phyloP scores from a whole-genome alignment of 805 yeast genomes.

The Jamesozyma jinghongensis region DNA sequence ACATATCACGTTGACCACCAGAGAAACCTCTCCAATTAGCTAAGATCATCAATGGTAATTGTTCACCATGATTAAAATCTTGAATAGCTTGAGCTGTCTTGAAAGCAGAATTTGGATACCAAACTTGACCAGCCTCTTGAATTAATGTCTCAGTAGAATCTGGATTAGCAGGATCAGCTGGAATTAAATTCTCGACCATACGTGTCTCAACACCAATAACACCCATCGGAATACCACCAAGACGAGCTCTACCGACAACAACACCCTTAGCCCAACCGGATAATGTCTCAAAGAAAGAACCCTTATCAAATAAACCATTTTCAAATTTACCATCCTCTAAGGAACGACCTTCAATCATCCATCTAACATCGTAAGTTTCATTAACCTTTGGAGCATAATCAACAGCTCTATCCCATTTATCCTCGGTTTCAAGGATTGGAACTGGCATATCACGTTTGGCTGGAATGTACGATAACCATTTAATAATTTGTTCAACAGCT shows the following conservation, averaged over 20 bases:
- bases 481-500: conserved; percentile 89
- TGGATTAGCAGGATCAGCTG: conserved; percentile 99
- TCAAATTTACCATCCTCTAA: conserved; percentile 53
- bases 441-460: conserved; percentile 83
- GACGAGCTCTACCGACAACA: conserved; percentile 96
- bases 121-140: conserved; percentile 98
- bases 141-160: conserved; percentile 78
- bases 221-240: conserved; percentile 99
- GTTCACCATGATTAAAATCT: conserved; percentile 97
- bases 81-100: conserved; percentile 98
- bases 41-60: conserved; percentile 90
- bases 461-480: conserved; percentile 94
- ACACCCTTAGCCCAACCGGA: conserved; percentile 99
- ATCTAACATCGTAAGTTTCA: conserved; percentile 82
- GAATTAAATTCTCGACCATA: conserved; percentile 77
- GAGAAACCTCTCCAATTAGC: conserved; percentile 99
- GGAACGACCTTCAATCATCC: conserved; percentile 83
- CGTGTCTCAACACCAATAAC: conserved; percentile 94
- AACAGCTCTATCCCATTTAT: conserved; percentile 89
- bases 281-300: conserved; percentile 90
- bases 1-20: conserved; percentile 99
- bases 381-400: conserved; percentile 66
- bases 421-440: conserved; percentile 75
- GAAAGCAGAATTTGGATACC: conserved; percentile 99
- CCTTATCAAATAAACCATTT: conserved; percentile 83